Conservation (phyloP, 2,329 filamentous ascomycete species). For the Fusarium denticulatum region DNA sequence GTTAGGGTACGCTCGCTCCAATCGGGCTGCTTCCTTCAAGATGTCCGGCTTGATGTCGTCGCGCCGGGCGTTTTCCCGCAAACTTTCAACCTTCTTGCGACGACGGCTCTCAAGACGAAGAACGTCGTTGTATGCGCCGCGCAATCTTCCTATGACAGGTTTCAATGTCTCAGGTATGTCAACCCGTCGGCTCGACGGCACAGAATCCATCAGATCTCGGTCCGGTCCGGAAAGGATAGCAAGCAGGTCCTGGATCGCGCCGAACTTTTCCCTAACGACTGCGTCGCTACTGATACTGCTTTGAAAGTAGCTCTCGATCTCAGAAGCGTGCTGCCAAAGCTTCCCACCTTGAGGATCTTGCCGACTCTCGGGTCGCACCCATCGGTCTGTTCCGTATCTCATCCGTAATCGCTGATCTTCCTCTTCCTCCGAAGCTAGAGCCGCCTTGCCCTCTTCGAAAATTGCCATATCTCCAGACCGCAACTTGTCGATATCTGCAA, state of each 20-base stretch:
- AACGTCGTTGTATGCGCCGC: constrained; percentile 85
- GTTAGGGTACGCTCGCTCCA: constrained; percentile 87
- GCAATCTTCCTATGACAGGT: constrained; percentile 78
- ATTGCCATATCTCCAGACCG: constrained; percentile 79
- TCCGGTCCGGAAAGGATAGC: constrained; percentile 81
- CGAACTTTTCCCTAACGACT: constrained; percentile 80
- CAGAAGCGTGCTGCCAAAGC: constrained; percentile 77
- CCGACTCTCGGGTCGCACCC: constrained; percentile 76
- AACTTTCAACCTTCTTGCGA: constrained; percentile 78
- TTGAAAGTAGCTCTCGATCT: constrained; percentile 89
- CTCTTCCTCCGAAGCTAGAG: constrained; percentile 80
- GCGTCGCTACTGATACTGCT: constrained; percentile 65
- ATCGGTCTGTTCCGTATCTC: constrained; percentile 88
- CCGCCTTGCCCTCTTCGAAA: constrained; percentile 84
- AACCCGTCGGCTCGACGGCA: constrained; percentile 84
- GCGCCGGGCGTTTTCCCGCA: constrained; percentile 81
- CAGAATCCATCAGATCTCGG: constrained; percentile 84
- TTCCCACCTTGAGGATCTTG: constrained; percentile 73
- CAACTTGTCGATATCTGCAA: constrained; percentile 91
- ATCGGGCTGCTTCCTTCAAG: constrained; percentile 80
- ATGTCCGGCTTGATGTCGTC: constrained; percentile 93
- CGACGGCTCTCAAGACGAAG: constrained; percentile 83
- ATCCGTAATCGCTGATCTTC: constrained; percentile 81
- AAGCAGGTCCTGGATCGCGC: constrained; percentile 78
- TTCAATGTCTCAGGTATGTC: constrained; percentile 85